Base-by-base conservation (phyloP, 305 asterid genomes). In the Striga hermonthica region DNA sequence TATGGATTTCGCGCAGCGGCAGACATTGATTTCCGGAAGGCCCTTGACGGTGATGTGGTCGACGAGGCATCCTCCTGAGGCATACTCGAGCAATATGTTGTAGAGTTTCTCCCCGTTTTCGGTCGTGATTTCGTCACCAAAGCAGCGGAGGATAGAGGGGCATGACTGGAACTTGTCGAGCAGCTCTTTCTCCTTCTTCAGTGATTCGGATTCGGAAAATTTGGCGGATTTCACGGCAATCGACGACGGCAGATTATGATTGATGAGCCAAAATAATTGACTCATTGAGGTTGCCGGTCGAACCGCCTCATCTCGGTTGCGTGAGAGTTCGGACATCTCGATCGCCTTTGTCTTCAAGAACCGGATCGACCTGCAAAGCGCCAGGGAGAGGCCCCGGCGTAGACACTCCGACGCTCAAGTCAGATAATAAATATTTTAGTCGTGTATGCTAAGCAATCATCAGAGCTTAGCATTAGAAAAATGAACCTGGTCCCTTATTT, bases 221-320 rank as follows among this genome's bases (percentile, higher is more conserved):
- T 40, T 13, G 7, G 74, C 67, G 9, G 74, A 61, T 62, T 70
- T 70, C 14, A 62, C 69, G 2, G 69, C 69, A 0, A 62, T 8
- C 2, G 31, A 22, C 35, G 50, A 13, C 34, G 68, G 74, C 3
- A 69, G 2, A 22, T 22, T 22, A 22, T 22, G 1, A 22, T 16
- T n/a, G n/a, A n/a, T n/a, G n/a, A n/a, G n/a, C n/a, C n/a, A n/a
- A n/a, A n/a, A n/a, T n/a, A n/a, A n/a, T n/a, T n/a, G n/a, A n/a
- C n/a, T n/a, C n/a, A n/a, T n/a, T n/a, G n/a, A n/a, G n/a, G n/a
- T n/a, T n/a, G n/a, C n/a, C n/a, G n/a, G n/a, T n/a, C n/a, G n/a
- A n/a, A n/a, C n/a, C n/a, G n/a, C n/a, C n/a, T n/a, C n/a, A n/a
- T n/a, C n/a, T n/a, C n/a, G n/a, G n/a, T n/a, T n/a, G n/a, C n/a